These are phyloP conservation scores for Entelexis sorbosivorans DNA, from an alignment of 1,139 yeast species.

Conservation along the genomic window DNA sequence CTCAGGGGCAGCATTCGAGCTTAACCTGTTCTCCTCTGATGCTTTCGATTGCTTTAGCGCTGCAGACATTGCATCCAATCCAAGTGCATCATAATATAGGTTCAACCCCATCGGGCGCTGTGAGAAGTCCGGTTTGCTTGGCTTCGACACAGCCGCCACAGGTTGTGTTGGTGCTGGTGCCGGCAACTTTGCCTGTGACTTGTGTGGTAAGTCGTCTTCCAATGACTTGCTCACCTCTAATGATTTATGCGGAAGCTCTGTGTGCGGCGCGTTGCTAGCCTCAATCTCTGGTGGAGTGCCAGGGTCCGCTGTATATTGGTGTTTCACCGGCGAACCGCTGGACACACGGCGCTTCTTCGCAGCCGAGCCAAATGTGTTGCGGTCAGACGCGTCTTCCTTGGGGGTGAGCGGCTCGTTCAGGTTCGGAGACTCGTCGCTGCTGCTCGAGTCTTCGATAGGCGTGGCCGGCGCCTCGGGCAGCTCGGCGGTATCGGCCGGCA, in stretches of 20 bases:
- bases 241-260: no score
- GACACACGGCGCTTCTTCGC: constrained; percentile 6
- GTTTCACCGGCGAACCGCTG: not conserved
- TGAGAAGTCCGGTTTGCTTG: not conserved
- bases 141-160: not conserved
- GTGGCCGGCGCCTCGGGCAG: not conserved
- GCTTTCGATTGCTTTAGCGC: constrained; percentile 3
- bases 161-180: not conserved
- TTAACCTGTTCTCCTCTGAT: not conserved
- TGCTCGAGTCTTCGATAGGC: constrained; percentile 1
- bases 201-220: not conserved
- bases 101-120: constrained; percentile 17
- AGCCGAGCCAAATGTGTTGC: not conserved
- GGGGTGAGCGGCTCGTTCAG: constrained; percentile 8
- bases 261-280: no score
- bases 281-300: constrained; percentile 5
- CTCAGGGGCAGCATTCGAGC: not conserved
- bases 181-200: not conserved
- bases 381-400: constrained; percentile 3
- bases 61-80: constrained; percentile 18
- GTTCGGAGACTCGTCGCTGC: constrained; percentile 1
- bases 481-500: constrained; percentile 10
- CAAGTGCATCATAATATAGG: constrained; percentile 26
- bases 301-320: not conserved
- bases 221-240: not conserved